Percentiles rank a stretch among this genome's conserved stretches.
Evolutionary conservation across 352 stramenopile genomes (phyloP).

Genomic region (Blastocystis sp.): DNA sequence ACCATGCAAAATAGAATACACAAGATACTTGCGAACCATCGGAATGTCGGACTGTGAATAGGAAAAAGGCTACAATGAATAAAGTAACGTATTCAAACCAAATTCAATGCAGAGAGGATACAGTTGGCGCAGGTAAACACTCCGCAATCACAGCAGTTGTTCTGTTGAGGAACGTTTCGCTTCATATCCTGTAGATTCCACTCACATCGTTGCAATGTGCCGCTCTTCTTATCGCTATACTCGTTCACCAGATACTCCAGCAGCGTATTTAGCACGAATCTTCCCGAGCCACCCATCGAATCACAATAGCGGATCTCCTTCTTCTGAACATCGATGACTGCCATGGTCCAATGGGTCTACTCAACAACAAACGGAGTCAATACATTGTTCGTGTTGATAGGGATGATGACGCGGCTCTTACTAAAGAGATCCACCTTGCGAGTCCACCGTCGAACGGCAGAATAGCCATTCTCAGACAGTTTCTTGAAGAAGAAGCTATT

Average conservation of each 20-base stretch:
- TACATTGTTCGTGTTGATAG: conserved; percentile 59
- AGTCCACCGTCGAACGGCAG: conserved; percentile 59
- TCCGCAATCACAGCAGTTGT: conserved; percentile 40
- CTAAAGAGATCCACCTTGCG: conserved; percentile 59
- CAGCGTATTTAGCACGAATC: neutral
- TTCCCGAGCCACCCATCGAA: neutral
- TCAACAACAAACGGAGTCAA: neutral
- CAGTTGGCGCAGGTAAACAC: conserved; percentile 38
- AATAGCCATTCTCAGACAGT: conserved; percentile 58
- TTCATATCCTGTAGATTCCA: neutral
- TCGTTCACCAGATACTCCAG: neutral
- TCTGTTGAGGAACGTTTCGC: conserved; percentile 8
- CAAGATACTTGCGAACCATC: conserved; percentile 19
- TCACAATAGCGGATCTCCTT: conserved; percentile 42
- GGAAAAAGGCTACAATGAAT: conserved; percentile 7
- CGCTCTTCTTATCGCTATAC: neutral
- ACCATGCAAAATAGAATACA: conserved; percentile 40
- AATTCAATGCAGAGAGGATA: neutral
- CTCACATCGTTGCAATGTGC: neutral
- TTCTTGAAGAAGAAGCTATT: conserved; percentile 62
- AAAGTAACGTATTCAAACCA: neutral
- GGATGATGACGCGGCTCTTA: conserved; percentile 60
- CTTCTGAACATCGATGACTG: conserved; percentile 21
- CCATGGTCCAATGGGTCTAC: conserved; percentile 47
- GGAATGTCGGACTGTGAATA: conserved; percentile 17